A percentile compares a stretch with the other conserved stretches of the same genome.
These are phyloP conservation scores for Candida maltosa DNA, from an alignment of 805 yeast species.

Conservation along the genomic window DNA sequence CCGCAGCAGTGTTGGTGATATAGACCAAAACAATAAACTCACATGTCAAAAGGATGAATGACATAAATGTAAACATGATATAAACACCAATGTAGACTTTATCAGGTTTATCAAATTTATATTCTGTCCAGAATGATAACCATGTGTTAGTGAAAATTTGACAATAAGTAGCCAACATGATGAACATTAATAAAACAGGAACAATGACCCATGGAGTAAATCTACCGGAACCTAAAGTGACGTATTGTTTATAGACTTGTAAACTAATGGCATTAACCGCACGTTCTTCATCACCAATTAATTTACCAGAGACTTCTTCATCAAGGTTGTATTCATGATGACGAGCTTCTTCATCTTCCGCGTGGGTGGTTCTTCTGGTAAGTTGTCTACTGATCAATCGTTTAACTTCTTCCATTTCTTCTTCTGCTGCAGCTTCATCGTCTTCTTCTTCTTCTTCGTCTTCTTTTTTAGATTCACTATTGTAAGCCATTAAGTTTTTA, in stretches of 20 bases:
- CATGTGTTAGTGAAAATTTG: slow-evolving; percentile 66
- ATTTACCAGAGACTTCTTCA: slow-evolving; percentile 17
- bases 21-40: slow-evolving; percentile 48
- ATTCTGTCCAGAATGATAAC: slow-evolving; percentile 78
- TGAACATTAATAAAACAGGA: slow-evolving; percentile 16
- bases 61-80: slow-evolving; percentile 54
- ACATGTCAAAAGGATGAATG: slow-evolving; percentile 40
- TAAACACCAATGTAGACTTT: slow-evolving; percentile 74
- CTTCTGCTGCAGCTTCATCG: slow-evolving; percentile 13
- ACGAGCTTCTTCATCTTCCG: slow-evolving; percentile 31
- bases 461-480: slow-evolving; percentile 13
- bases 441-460: slow-evolving; percentile 15
- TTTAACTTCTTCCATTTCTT: slow-evolving; percentile 13
- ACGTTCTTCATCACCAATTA: slow-evolving; percentile 49
- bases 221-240: slow-evolving; percentile 54
- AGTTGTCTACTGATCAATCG: slow-evolving; percentile 15
- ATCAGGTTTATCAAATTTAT: slow-evolving; percentile 46
- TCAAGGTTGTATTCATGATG: slow-evolving; percentile 28
- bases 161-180: slow-evolving; percentile 45
- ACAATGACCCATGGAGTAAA: slow-evolving; percentile 24
- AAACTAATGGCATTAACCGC: slow-evolving; percentile 54
- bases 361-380: slow-evolving; percentile 8
- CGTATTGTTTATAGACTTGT: slow-evolving; percentile 48
- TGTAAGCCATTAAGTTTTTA: slow-evolving; percentile 24
- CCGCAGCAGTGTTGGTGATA: slow-evolving; percentile 52